Evolutionary conservation across 345 rosid genomes (phyloP), one percentile per base, ranked within the genome.

Genomic region (Gossypium rotundifolium): DNA sequence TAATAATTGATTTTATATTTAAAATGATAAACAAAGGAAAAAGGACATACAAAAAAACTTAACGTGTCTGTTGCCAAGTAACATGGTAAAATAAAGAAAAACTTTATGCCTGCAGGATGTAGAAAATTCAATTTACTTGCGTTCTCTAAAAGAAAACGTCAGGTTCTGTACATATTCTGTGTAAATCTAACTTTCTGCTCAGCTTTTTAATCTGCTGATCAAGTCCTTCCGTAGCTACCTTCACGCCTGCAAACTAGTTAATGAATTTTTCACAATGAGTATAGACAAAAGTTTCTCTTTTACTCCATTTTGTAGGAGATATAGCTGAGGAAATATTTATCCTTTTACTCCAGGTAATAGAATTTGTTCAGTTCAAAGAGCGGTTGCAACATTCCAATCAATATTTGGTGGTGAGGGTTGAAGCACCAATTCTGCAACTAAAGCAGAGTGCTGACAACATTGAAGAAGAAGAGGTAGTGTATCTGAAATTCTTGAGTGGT

Each of bases 321-420:
- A 33, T 33, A 66, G 25, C 49, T 25, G 45, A 48, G 49, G 58
- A 12, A 58, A 20, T 55, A 66, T 81, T 65, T 22, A 22, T 77
- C 68, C 49, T 76, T 74, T 18, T 70, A 33, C 79, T 75, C 80
- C 91, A 95, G 99, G 99, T 90, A 14, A 88, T 93, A 70, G 98
- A 95, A 85, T 93, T 95, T 84, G 97, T 95, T 67, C 96, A 89
- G 83, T 95, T 95, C 80, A 95, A 93, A 85, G 91, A 93, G 83
- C 80, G 86, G 33, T 81, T 95, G 84, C 96, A 93, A 80, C 84
- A 69, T 73, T 95, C 99, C 54, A 86, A 80, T 83, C 99, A 93
- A 76, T 93, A 93, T 82, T 81, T 87, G 78, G 76, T 89, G 73
- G 94, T 89, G 3, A 86, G 84, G 79, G 85, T 95, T 76, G 97